Evolutionary conservation across 148 eudicot species (phyloP), one percentile per base, ranked within the genome.

Genomic region (Linanthus parryae): DNA sequence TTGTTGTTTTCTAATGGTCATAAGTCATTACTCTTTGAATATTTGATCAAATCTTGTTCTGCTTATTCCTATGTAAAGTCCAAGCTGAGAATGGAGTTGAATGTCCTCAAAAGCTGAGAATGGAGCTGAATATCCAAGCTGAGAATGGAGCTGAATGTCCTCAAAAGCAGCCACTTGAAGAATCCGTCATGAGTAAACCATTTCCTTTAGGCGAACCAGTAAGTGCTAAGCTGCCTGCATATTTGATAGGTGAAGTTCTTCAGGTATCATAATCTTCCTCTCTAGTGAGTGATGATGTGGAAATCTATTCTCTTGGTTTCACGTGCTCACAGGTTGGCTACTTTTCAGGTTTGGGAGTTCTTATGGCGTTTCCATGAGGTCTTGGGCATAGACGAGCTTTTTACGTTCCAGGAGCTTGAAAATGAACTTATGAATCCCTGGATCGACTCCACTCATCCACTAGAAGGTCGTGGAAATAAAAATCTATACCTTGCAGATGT

Each of bases 201-300:
- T 66, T 48, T 14, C 86, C 81, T 13, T 45, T 48, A 18, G 92
- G 92, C 31, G 73, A 61, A 55, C 67, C 53, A 42, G 43, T 79
- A 45, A 70, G 75, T 24, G 53, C 66, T 35, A 68, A 74, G 58
- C 68, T 83, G 44, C 80, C 85, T 18, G 46, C 66, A 43, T 61
- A 68, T 55, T 60, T 68, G 38, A 63, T 83, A 17, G 84, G 85
- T 39, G 82, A 83, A 49, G 66, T 61, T 55, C 71, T 83, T 29
- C 82, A 83, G 80, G 90, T 83, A 73, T 60, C 31, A 45, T 36
- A 23, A 17, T 40, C 14, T 31, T 16, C 27, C 31, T 48, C 10
- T n/a, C 24, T 28, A 28, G 17, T 15, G 8, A 33, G 27, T 56
- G 30, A 34, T 10, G 30, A 2, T 21, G 21, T 11, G 40, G 22